Evolutionary conservation across 495 filamentous ascomycete species (phyloP).

Genomic region (Trichoderma asperelloides): DNA sequence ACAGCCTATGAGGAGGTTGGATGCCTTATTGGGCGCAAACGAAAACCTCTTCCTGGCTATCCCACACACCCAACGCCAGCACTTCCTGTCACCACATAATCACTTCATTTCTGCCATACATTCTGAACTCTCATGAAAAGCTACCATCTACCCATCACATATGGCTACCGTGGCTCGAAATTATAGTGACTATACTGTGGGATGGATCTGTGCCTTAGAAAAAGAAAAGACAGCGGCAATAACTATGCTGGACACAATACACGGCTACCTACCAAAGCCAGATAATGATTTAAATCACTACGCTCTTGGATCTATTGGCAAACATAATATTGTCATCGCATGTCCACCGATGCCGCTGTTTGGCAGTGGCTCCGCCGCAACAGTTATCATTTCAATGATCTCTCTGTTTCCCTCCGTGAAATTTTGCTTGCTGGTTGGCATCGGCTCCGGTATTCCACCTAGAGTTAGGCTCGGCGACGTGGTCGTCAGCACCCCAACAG

Average conservation of each 20-base stretch:
- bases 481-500: neutral
- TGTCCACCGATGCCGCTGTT: neutral
- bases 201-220: neutral
- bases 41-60: no score
- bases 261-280: neutral
- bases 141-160: neutral
- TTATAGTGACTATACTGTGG: neutral
- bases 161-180: neutral
- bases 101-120: no score
- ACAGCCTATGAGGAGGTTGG: no score
- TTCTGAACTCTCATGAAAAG: no score
- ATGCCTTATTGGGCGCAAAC: no score
- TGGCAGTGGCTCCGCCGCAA: neutral
- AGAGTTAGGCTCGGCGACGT: neutral
- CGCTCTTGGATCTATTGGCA: neutral
- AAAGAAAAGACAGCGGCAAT: neutral
- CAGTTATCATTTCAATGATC: neutral
- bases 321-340: neutral
- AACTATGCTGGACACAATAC: neutral
- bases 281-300: neutral
- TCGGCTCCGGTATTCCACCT: neutral
- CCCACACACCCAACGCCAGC: no score
- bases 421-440: neutral
- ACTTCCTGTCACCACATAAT: no score
- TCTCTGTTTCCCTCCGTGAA: neutral